A percentile compares a stretch with the other conserved stretches of the same genome.
Evolutionary conservation across 352 stramenopile species (phyloP).

Genomic region (Phytophthora cactorum): DNA sequence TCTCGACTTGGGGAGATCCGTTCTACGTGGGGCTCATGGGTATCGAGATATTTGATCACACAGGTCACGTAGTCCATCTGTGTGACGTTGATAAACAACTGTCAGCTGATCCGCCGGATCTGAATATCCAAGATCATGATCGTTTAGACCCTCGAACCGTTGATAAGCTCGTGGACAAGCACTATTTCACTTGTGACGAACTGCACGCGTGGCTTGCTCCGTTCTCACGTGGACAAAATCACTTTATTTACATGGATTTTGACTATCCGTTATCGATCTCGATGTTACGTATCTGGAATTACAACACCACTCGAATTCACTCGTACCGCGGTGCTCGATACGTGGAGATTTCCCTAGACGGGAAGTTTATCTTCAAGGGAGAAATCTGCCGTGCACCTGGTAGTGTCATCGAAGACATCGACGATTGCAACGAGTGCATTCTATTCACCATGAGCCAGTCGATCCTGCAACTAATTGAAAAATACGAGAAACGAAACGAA

Average conservation of each 20-base stretch:
- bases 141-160: constrained; percentile 78
- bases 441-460: constrained; percentile 82
- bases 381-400: constrained; percentile 76
- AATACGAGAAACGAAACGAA: constrained; percentile 67
- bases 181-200: constrained; percentile 89
- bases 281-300: constrained; percentile 91
- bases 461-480: constrained; percentile 83
- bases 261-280: constrained; percentile 79
- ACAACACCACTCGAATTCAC: constrained; percentile 86
- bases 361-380: constrained; percentile 78
- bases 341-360: constrained; percentile 69
- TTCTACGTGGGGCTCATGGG: constrained; percentile 93
- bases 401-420: constrained; percentile 60
- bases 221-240: constrained; percentile 76
- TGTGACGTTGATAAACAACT: constrained; percentile 74
- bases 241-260: constrained; percentile 82
- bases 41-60: constrained; percentile 90
- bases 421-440: constrained; percentile 83
- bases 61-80: constrained; percentile 67
- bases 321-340: constrained; percentile 73
- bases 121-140: constrained; percentile 86
- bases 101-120: constrained; percentile 74
- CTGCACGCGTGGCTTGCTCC: constrained; percentile 90
- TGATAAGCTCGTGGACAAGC: constrained; percentile 90
- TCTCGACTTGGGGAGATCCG: constrained; percentile 90